Percentiles rank a stretch among this genome's conserved stretches.
phyloP scores from a whole-genome alignment of 2,329 filamentous ascomycete species.

The Ceratocystis harringtonii region DNA sequence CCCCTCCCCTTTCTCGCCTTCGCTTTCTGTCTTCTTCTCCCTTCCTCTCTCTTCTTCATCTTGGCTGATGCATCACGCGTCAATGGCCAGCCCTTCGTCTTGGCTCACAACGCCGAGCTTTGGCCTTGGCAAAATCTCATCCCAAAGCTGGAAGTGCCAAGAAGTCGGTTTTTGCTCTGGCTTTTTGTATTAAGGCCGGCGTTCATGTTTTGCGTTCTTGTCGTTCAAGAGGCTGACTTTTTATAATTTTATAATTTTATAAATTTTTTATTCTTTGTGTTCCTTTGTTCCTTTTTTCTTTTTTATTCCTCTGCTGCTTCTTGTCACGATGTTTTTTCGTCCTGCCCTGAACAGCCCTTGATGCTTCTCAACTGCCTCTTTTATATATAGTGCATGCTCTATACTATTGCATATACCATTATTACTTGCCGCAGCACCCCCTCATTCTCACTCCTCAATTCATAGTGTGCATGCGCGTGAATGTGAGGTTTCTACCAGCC shows the following conservation, averaged over 20 bases:
- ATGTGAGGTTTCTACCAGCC: background rate
- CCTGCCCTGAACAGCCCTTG: background rate
- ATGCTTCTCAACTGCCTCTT: background rate
- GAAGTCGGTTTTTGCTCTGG: conserved; percentile 4
- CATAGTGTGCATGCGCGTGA: background rate
- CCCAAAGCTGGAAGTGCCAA: conserved; percentile 13
- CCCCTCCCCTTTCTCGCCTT: background rate
- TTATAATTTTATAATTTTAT: conserved; percentile 4
- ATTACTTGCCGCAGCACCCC: background rate
- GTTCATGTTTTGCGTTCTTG: background rate
- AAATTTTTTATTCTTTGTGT: conserved; percentile 2
- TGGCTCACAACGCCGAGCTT: conserved; percentile 17
- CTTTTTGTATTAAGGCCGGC: conserved; percentile 1
- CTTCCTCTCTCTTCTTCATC: background rate
- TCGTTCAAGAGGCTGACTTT: background rate
- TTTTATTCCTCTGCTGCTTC: conserved; percentile 5
- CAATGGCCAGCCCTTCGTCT: conserved; percentile 10
- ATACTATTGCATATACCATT: background rate
- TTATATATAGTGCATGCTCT: background rate
- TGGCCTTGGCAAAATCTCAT: conserved; percentile 17
- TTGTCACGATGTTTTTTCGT: conserved; percentile 1
- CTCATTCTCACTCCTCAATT: background rate
- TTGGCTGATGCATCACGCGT: conserved; percentile 16
- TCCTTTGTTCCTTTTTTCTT: background rate
- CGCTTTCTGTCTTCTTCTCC: background rate